These are phyloP conservation scores for Myotisia sp. DNA, from an alignment of 2,329 filamentous ascomycete genomes.

Conservation along the genomic window DNA sequence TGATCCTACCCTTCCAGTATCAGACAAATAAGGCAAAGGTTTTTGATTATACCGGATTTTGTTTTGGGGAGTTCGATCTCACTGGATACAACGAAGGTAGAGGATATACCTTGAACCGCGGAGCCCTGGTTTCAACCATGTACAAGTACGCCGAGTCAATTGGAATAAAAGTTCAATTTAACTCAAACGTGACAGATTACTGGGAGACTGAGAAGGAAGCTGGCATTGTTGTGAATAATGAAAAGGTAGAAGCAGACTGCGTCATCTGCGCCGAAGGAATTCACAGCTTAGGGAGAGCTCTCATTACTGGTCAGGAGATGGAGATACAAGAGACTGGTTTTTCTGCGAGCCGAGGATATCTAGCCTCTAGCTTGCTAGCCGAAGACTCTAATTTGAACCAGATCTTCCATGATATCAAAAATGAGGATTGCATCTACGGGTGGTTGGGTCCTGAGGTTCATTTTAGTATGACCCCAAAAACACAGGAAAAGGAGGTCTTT, in stretches of 20 bases:
- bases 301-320: slow-evolving; percentile 4
- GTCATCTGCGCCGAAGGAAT: slow-evolving; percentile 8
- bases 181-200: slow-evolving; percentile 7
- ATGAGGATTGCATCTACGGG: slow-evolving; percentile 4
- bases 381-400: slow-evolving; percentile 1
- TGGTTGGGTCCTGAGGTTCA: slow-evolving; percentile 4
- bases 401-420: slow-evolving; percentile 1
- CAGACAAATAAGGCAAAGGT: neutral
- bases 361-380: neutral
- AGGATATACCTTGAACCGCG: slow-evolving; percentile 7
- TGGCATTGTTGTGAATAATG: slow-evolving; percentile 7
- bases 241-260: slow-evolving; percentile 6
- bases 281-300: slow-evolving; percentile 2
- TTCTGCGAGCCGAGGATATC: slow-evolving; percentile 3
- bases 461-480: slow-evolving; percentile 3
- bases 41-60: slow-evolving; percentile 4
- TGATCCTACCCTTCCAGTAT: slow-evolving; percentile 1
- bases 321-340: neutral
- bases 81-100: slow-evolving; percentile 5
- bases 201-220: slow-evolving; percentile 7
- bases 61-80: neutral
- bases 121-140: slow-evolving; percentile 3
- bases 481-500: slow-evolving; percentile 3
- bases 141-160: slow-evolving; percentile 5
- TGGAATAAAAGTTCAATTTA: slow-evolving; percentile 3